A percentile compares a stretch with the other conserved stretches of the same genome.
Conservation (phyloP, 306 rosid genomes). For the Quercus ilex region DNA sequence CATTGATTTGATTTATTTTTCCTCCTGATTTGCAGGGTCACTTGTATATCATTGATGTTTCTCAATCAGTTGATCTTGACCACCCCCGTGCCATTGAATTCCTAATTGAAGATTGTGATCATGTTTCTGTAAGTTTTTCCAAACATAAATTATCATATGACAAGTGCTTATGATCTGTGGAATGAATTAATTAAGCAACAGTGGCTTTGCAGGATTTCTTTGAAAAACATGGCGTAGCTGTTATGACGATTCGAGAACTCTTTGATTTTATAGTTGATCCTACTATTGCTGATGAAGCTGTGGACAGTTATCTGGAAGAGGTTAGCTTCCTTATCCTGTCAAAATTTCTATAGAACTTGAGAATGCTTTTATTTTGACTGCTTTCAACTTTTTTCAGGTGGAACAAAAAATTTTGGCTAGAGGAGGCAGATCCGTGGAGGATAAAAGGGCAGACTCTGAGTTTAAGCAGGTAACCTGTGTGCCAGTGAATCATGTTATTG, state of each 20-base stretch:
- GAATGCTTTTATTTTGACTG: background rate
- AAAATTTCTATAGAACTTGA: constrained; percentile 13
- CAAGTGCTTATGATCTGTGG: background rate
- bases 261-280: constrained; percentile 92
- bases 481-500: constrained; percentile 6
- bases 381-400: constrained; percentile 37
- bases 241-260: constrained; percentile 75
- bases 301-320: constrained; percentile 81
- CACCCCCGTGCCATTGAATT: constrained; percentile 87
- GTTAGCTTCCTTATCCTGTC: constrained; percentile 26
- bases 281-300: constrained; percentile 64
- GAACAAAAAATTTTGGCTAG: constrained; percentile 57
- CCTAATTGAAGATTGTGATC: constrained; percentile 76
- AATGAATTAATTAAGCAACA: constrained; percentile 13
- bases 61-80: constrained; percentile 92
- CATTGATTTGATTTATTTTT: constrained; percentile 4
- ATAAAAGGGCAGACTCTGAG: constrained; percentile 77
- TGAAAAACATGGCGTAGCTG: constrained; percentile 84
- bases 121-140: constrained; percentile 59
- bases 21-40: constrained; percentile 59
- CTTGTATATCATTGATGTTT: constrained; percentile 83
- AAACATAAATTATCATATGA: background rate
- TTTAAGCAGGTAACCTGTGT: constrained; percentile 59
- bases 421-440: constrained; percentile 69
- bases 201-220: constrained; percentile 69